Conservation (phyloP, 495 filamentous ascomycete species). For the Neurospora tetraspora region DNA sequence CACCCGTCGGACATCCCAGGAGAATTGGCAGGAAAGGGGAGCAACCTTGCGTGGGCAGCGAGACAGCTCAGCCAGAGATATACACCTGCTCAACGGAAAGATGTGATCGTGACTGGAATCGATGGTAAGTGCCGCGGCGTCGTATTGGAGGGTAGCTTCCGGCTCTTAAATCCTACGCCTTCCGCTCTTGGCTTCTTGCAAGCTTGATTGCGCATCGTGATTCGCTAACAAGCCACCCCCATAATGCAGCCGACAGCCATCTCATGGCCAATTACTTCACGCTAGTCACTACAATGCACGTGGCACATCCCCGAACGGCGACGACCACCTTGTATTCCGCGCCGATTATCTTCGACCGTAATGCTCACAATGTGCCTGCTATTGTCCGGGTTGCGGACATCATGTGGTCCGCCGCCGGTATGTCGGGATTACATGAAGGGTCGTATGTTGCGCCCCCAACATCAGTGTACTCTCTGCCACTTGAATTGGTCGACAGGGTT, state of each 20-base stretch:
- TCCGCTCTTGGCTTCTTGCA: background rate
- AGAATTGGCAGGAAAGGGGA: conserved; percentile 58
- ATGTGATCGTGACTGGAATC: conserved; percentile 59
- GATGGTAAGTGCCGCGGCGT: conserved; percentile 42
- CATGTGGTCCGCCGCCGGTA: conserved; percentile 54
- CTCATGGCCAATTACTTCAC: conserved; percentile 55
- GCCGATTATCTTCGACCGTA: conserved; percentile 65
- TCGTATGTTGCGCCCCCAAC: conserved; percentile 54
- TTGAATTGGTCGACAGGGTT: conserved; percentile 50
- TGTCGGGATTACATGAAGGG: conserved; percentile 53
- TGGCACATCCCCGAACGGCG: conserved; percentile 41
- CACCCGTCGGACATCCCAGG: conserved; percentile 51
- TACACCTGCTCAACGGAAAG: conserved; percentile 35
- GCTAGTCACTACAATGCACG: conserved; percentile 49
- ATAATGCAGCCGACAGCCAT: conserved; percentile 52
- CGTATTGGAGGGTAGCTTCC: background rate
- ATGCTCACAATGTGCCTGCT: conserved; percentile 52
- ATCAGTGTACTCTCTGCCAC: conserved; percentile 57
- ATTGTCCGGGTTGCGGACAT: conserved; percentile 61
- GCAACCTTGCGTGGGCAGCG: conserved; percentile 57
- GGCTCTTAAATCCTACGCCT: background rate
- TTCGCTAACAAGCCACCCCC: conserved; percentile 21
- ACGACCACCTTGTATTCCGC: conserved; percentile 52
- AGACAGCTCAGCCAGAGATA: conserved; percentile 49
- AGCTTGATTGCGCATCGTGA: conserved; percentile 8